Percentiles rank a stretch among this genome's conserved stretches.
Conservation (phyloP, 2,329 filamentous ascomycete genomes). For the Clarireedia paspali region DNA sequence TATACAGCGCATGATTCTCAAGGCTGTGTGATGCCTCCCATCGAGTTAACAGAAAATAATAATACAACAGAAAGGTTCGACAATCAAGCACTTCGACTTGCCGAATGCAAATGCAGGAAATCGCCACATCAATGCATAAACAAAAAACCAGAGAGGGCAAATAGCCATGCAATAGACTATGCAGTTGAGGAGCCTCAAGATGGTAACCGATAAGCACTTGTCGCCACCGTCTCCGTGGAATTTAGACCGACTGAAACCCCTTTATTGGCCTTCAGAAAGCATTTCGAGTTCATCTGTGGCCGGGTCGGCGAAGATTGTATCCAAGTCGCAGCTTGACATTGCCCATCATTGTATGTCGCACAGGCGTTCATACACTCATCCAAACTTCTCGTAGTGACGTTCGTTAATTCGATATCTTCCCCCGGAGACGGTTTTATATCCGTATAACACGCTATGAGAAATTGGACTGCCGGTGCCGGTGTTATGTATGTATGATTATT, state of each 20-base stretch:
- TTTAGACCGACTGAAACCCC: conserved; percentile 6
- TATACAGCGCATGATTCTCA: neutral
- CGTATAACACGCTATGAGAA: conserved; percentile 14
- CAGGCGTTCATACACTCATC: conserved; percentile 15
- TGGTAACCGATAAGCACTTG: conserved; percentile 3
- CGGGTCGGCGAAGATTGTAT: conserved; percentile 15
- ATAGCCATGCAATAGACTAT: neutral
- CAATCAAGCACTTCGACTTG: neutral
- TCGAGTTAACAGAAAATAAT: neutral
- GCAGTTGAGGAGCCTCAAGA: neutral
- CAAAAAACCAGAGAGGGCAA: neutral
- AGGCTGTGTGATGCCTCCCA: neutral
- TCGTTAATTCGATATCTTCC: conserved; percentile 16
- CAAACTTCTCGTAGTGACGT: conserved; percentile 9
- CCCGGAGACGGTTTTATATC: conserved; percentile 6
- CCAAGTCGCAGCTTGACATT: conserved; percentile 19
- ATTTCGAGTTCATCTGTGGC: conserved; percentile 16
- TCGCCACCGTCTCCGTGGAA: neutral
- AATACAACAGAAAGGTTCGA: neutral
- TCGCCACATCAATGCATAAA: neutral
- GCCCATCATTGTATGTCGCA: conserved; percentile 11
- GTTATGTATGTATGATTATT: conserved; percentile 14
- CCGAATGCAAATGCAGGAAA: neutral
- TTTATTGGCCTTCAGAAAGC: conserved; percentile 17
- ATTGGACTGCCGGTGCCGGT: conserved; percentile 8